Evolutionary conservation across 2,329 filamentous ascomycete genomes (phyloP), one percentile per base, ranked within the genome.

Genomic region (Ophiostoma himal-ulmi): DNA sequence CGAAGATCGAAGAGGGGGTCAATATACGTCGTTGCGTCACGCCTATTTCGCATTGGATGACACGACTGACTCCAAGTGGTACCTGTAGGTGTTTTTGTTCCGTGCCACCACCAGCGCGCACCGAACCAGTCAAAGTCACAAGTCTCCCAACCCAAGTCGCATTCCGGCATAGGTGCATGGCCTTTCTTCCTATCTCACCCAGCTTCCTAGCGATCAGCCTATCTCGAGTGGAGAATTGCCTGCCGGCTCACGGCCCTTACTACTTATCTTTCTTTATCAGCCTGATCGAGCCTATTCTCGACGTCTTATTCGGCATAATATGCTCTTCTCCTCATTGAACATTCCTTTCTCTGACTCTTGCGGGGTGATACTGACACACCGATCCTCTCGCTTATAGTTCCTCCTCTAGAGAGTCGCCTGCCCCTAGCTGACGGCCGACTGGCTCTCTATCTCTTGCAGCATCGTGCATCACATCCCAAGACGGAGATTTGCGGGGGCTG

Each of bases 111-210:
- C 60, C 60, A 17, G 26, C 5, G 30, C 60, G 30, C 30, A 64
- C 34, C 34, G 57, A 34, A 34, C 26, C 57, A 36, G 11, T 6
- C 11, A 5, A n/a, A 37, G 34, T 37, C 57, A 20, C 8, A 64
- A 36, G 20, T 39, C 62, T n/a, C 22, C n/a, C 36, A 64, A 8
- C 30, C 30, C 7, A 36, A n/a, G 44, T 48, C 44, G n/a, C 44
- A 20, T 48, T 48, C 44, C 17, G 44, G 44, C 44, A 36, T 64
- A 57, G 52, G n/a, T 57, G 62, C 62, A 22, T 22, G 62, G 62
- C 37, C 62, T 39, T 14, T 65, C 62, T 65, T 65, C 62, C 62
- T 65, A 65, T 65, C 62, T 39, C 60, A 34, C 60, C 17, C 60
- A 26, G 36, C 52, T 62, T 20, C 30, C 57, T 62, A 34, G 30